These are phyloP conservation scores for Lasiodiplodia citricola DNA, from an alignment of 2,329 filamentous ascomycete genomes.

Conservation along the genomic window DNA sequence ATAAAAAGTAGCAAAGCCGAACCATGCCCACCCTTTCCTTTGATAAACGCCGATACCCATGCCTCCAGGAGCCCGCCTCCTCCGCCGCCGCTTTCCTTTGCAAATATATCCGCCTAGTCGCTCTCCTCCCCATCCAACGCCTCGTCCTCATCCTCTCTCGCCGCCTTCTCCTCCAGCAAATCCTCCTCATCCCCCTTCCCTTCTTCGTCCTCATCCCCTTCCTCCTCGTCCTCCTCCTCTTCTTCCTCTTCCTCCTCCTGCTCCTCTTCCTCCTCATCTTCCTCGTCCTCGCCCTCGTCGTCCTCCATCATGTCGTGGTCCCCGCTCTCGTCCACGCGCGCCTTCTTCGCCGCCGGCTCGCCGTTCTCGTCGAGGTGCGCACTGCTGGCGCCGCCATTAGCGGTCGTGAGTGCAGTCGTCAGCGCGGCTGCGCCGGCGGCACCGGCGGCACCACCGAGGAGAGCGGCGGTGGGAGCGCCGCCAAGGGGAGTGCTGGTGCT, in stretches of 20 bases:
- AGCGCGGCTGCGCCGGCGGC: constrained; percentile 7
- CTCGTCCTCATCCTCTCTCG: constrained; percentile 50
- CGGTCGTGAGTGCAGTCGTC: background rate
- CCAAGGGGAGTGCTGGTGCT: background rate
- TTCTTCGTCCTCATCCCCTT: constrained; percentile 59
- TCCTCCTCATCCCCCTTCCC: constrained; percentile 61
- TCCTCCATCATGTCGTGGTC: constrained; percentile 42
- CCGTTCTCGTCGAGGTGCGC: constrained; percentile 19
- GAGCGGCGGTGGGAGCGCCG: background rate
- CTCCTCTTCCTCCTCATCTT: constrained; percentile 52
- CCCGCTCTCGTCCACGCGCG: constrained; percentile 34
- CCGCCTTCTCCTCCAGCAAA: constrained; percentile 52
- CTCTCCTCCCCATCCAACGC: constrained; percentile 62
- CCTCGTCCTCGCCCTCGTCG: constrained; percentile 48
- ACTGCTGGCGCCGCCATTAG: background rate
- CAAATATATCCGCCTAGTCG: constrained; percentile 34
- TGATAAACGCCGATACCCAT: constrained; percentile 14
- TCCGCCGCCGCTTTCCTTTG: no score
- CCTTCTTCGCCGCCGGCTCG: constrained; percentile 26
- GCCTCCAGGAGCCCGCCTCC: background rate
- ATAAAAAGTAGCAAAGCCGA: background rate
- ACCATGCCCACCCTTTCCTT: background rate
- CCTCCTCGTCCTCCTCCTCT: constrained; percentile 56
- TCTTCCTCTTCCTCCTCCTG: constrained; percentile 53
- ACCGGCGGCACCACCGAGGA: background rate